Evolutionary conservation across 257 asterid genomes (phyloP), one percentile per base, ranked within the genome.

Genomic region (Lycium barbarum): DNA sequence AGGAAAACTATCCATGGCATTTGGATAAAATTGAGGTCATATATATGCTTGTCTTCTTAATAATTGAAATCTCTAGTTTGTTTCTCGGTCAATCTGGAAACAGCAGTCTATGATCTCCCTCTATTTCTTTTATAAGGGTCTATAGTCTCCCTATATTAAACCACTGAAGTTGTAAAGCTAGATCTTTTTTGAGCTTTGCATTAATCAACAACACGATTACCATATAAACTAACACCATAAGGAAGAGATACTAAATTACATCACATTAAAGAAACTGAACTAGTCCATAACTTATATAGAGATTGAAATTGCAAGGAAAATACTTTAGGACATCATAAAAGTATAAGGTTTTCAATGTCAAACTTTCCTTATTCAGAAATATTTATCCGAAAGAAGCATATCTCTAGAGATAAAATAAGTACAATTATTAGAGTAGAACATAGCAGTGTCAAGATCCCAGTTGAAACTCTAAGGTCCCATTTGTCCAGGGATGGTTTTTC

Each of bases 21-120:
- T 45, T 3, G 0, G 35, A 43, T n/a, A 45, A 72, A 43, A 2
- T 9, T 45, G 36, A n/a, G 0, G 58, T 49, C 35, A 45, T n/a
- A 9, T 71, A n/a, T 43, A 9, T 43, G 57, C 57, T 72, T 9
- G 10, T 45, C 18, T 71, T n/a, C 9, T 11, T 58, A 18, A 45
- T n/a, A 45, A 45, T 45, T 43, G n/a, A 43, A 10, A 70, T 40
- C 18, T 72, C 36, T 72, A 45, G 58, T n/a, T 72, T 72, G 58
- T 72, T 72, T 72, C 80, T 72, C 43, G 80, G 38, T 45, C 3
- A 43, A 72, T 45, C 58, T n/a, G 58, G 57, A 72, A 72, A 43
- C 38, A 72, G 58, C 36, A 4, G 58, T 45, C n/a, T 43, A 72
- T 10, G 9, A 71, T 43, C 65, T 7, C 65, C 26, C 65, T 57